Evolutionary conservation across 352 stramenopile genomes (phyloP).

Genomic region (Pythium myriotylum): DNA sequence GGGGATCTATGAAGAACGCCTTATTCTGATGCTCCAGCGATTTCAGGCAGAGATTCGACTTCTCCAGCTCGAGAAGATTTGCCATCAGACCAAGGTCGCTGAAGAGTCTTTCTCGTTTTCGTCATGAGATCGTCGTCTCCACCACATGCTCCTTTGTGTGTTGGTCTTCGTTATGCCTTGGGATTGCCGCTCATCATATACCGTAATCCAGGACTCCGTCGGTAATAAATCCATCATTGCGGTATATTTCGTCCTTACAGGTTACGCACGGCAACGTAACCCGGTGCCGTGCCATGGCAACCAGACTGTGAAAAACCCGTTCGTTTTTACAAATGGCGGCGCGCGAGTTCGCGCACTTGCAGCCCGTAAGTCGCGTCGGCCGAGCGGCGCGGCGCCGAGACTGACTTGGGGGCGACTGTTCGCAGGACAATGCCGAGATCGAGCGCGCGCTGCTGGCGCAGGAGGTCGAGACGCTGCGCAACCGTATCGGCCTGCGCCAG

Average conservation of each 20-base stretch:
- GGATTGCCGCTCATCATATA: no score
- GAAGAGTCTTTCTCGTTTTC: neutral
- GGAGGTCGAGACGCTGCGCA: conserved; percentile 80
- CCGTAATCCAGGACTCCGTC: no score
- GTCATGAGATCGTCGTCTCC: no score
- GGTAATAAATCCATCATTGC: no score
- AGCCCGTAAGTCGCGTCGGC: conserved; percentile 56
- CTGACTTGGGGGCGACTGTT: neutral
- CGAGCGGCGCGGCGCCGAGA: no score
- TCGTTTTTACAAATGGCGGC: conserved; percentile 34
- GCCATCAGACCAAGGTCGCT: neutral
- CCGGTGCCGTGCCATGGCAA: neutral
- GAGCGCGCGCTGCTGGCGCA: conserved; percentile 81
- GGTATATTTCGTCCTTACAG: no score
- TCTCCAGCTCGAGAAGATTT: conserved; percentile 16
- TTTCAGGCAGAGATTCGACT: conserved; percentile 25
- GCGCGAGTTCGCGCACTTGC: conserved; percentile 79
- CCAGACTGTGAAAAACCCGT: neutral
- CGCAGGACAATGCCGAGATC: conserved; percentile 86
- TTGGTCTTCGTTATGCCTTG: no score
- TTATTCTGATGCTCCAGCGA: conserved; percentile 15
- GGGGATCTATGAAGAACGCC: conserved; percentile 4
- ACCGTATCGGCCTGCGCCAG: conserved; percentile 71
- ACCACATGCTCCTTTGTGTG: no score
- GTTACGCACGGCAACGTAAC: neutral